phyloP scores from a whole-genome alignment of 108 stramenopile species.

The Phaeodactylum tricornutum region DNA sequence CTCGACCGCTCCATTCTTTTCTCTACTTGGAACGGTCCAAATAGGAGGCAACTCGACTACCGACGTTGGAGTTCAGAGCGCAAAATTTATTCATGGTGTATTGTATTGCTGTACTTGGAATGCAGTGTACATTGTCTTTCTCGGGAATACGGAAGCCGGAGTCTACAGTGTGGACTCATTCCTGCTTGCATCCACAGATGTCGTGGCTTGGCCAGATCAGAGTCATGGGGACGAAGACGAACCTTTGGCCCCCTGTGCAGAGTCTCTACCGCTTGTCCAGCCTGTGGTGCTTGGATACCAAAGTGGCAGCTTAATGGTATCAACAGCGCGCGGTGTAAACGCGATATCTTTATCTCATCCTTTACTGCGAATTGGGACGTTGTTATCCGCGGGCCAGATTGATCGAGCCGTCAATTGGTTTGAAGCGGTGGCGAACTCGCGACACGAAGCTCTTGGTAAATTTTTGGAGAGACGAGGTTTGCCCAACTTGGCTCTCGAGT shows the following conservation, averaged over 20 bases:
- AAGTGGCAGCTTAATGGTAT: conserved; percentile 62
- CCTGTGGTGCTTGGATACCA: conserved; percentile 69
- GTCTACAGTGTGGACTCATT: conserved; percentile 59
- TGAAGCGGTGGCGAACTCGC: conserved; percentile 31
- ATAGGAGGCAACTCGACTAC: conserved; percentile 18
- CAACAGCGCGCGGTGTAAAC: conserved; percentile 45
- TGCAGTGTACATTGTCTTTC: conserved; percentile 55
- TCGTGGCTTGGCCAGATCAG: conserved; percentile 14
- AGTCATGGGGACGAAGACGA: conserved; percentile 7
- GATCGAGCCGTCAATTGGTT: conserved; percentile 68
- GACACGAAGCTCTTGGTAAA: conserved; percentile 54
- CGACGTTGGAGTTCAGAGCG: conserved; percentile 36
- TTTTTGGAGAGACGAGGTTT: conserved; percentile 69
- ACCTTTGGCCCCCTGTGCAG: conserved; percentile 22
- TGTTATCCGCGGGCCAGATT: conserved; percentile 50
- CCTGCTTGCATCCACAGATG: conserved; percentile 42
- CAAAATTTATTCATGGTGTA: conserved; percentile 65
- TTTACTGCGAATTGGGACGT: conserved; percentile 56
- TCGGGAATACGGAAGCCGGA: conserved; percentile 48
- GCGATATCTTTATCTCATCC: conserved; percentile 52
- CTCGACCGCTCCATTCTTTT: conserved; percentile 48
- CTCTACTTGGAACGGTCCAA: conserved; percentile 45
- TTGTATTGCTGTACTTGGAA: conserved; percentile 60
- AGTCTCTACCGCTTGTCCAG: conserved; percentile 41
- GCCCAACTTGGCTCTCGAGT: conserved; percentile 43